Conservation (phyloP, 2,329 filamentous ascomycete genomes). For the Talaromyces rugulosus region DNA sequence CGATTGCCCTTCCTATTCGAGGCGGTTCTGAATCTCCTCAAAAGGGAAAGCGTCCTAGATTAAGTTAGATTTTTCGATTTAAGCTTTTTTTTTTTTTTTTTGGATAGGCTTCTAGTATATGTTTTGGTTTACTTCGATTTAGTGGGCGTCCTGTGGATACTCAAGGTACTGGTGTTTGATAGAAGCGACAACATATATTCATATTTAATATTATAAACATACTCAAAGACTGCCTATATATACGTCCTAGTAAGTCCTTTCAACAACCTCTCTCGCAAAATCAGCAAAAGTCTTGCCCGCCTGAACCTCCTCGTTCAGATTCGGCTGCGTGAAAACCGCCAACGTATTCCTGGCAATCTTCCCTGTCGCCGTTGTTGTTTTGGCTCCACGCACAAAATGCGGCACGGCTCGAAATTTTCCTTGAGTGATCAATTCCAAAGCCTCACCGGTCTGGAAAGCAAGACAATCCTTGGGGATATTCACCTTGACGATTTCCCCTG, state of each 20-base stretch:
- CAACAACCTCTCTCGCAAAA: constrained; percentile 76
- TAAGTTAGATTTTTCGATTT: background rate
- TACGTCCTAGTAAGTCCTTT: constrained; percentile 59
- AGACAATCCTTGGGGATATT: constrained; percentile 87
- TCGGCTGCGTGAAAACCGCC: constrained; percentile 96
- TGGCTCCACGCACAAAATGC: constrained; percentile 83
- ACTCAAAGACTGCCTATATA: background rate
- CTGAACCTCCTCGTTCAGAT: constrained; percentile 68
- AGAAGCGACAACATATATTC: background rate
- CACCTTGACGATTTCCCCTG: constrained; percentile 80
- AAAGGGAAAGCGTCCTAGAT: background rate
- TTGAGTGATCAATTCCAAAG: constrained; percentile 83
- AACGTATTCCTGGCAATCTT: constrained; percentile 77
- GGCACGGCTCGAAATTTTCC: constrained; percentile 91
- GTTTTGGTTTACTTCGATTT: background rate
- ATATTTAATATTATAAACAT: background rate
- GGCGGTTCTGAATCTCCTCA: background rate
- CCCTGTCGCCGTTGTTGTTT: constrained; percentile 46
- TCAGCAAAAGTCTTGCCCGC: constrained; percentile 69
- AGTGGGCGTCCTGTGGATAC: no score
- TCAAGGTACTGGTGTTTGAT: background rate
- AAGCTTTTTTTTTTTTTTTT: background rate
- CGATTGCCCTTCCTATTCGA: background rate
- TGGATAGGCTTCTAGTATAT: background rate
- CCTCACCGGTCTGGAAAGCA: constrained; percentile 93